A percentile compares a stretch with the other conserved stretches of the same genome.
Evolutionary conservation across 2,329 filamentous ascomycete species (phyloP).

Genomic region (Pleurostoma richardsiae): DNA sequence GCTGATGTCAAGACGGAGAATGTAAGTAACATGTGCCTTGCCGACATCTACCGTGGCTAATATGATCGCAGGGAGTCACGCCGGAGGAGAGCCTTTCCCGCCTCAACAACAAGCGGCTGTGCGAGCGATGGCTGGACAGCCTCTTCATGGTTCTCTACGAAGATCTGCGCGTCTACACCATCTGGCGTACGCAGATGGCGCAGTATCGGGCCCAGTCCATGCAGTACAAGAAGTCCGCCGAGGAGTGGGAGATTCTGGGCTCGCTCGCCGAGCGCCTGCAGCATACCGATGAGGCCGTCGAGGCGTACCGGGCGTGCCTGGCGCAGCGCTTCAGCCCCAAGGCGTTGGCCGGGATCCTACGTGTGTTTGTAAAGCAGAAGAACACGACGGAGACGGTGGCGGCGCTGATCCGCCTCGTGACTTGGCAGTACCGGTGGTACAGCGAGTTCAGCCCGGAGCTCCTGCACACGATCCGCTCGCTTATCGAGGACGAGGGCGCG

Average conservation of each 20-base stretch:
- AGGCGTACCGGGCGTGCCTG: conserved; percentile 88
- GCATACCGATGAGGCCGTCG: conserved; percentile 83
- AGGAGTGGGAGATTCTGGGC: conserved; percentile 97
- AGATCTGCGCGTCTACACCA: conserved; percentile 95
- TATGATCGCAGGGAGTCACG: conserved; percentile 45
- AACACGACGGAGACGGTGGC: conserved; percentile 78
- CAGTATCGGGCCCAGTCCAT: conserved; percentile 91
- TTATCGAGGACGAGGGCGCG: conserved; percentile 96
- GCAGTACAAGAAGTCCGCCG: conserved; percentile 92
- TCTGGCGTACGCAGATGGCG: conserved; percentile 97
- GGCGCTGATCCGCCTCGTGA: conserved; percentile 84
- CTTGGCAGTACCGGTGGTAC: conserved; percentile 99
- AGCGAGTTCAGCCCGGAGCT: conserved; percentile 96
- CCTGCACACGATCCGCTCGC: conserved; percentile 77
- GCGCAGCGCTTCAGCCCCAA: conserved; percentile 88
- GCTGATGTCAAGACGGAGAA: conserved; percentile 73
- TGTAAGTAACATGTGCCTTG: conserved; percentile 33
- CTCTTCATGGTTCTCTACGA: conserved; percentile 99
- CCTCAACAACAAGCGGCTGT: conserved; percentile 94
- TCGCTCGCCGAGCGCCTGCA: conserved; percentile 89
- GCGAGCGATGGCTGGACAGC: conserved; percentile 96
- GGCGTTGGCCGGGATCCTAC: conserved; percentile 79
- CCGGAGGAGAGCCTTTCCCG: conserved; percentile 75
- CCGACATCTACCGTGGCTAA: conserved; percentile 18
- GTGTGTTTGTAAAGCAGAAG: conserved; percentile 70